Evolutionary conservation across 768 basidiomycete species (phyloP).

Genomic region (Butyriboletus loyo): DNA sequence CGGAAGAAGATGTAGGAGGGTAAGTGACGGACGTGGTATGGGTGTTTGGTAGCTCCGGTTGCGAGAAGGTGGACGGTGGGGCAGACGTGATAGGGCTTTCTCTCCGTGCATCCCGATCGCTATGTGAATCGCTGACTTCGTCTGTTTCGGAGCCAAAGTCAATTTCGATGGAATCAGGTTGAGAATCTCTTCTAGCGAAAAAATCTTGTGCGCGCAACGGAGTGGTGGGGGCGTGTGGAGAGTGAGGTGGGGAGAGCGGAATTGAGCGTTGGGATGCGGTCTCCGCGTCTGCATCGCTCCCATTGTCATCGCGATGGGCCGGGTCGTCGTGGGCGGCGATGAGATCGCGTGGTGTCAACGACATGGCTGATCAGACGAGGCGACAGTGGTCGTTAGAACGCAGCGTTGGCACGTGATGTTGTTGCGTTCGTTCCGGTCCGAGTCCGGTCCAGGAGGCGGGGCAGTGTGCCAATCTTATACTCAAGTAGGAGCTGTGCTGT

Average conservation of each 20-base stretch:
- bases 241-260: conserved; percentile 60
- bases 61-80: conserved; percentile 40
- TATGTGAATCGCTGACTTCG: conserved; percentile 49
- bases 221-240: conserved; percentile 38
- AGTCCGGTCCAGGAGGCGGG: no score
- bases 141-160: conserved; percentile 54
- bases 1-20: conserved; percentile 50
- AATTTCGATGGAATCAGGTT: conserved; percentile 48
- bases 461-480: background rate
- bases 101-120: conserved; percentile 28
- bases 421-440: background rate
- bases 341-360: conserved; percentile 8
- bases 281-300: conserved; percentile 62
- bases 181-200: conserved; percentile 42
- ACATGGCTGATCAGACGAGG: conserved; percentile 6
- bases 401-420: conserved; percentile 16
- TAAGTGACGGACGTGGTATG: conserved; percentile 45
- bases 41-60: conserved; percentile 37
- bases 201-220: conserved; percentile 25
- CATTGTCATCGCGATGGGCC: conserved; percentile 25
- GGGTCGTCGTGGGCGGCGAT: conserved; percentile 4
- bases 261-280: conserved; percentile 80
- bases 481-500: background rate
- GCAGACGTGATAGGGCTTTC: conserved; percentile 54
- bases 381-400: background rate